Conservation (phyloP, 768 basidiomycete species). For the Ramaria sp. region DNA sequence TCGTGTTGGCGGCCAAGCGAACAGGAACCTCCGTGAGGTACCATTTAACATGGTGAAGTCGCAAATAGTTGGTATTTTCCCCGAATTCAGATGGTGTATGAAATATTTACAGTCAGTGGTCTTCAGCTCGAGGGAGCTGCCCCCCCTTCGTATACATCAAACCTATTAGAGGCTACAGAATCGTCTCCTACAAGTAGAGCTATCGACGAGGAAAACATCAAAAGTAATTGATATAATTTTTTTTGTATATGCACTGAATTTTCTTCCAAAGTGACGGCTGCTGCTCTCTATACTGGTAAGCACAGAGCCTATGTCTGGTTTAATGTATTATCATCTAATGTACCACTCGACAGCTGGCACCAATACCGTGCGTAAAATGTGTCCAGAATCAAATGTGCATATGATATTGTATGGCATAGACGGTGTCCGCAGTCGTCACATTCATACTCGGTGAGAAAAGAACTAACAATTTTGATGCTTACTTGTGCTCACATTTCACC, state of each 20-base stretch:
- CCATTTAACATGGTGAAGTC: slow-evolving; percentile 34
- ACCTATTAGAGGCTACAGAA: not conserved
- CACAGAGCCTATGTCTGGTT: not conserved
- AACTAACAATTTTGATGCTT: slow-evolving; percentile 3
- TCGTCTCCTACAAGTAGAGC: not conserved
- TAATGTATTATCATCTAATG: not conserved
- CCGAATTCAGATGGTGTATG: not conserved
- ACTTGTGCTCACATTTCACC: not conserved
- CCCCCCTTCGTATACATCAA: slow-evolving; percentile 1
- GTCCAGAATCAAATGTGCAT: not conserved
- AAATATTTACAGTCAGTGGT: not conserved
- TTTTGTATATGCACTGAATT: not conserved
- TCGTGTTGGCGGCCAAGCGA: slow-evolving; percentile 17
- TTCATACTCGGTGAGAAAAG: not conserved
- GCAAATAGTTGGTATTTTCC: slow-evolving; percentile 18
- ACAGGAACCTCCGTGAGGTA: slow-evolving; percentile 20
- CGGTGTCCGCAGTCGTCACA: not conserved
- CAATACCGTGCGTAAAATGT: not conserved
- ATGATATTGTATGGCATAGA: not conserved
- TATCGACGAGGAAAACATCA: not conserved
- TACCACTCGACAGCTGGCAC: not conserved
- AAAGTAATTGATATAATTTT: not conserved
- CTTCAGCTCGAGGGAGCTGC: not conserved
- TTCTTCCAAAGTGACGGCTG: not conserved
- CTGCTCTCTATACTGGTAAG: not conserved